Percentiles rank a stretch among this genome's conserved stretches.
Evolutionary conservation across 2,329 filamentous ascomycete species (phyloP).

Genomic region (Aspergillus piperis): DNA sequence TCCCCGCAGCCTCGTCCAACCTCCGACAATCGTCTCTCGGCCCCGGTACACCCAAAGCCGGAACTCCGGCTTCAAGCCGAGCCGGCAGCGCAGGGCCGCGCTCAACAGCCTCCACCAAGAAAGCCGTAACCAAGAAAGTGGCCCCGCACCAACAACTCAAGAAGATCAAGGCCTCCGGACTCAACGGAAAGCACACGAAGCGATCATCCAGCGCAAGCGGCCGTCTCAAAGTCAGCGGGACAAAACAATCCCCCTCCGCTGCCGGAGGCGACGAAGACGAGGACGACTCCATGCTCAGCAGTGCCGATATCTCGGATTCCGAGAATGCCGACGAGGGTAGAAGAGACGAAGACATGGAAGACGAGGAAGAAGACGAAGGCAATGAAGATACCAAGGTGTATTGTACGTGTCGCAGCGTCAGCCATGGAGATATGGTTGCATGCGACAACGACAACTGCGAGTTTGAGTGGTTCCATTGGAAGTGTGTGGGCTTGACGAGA

Average conservation of each 20-base stretch:
- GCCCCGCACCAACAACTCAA: slow-evolving; percentile 56
- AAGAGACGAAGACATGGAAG: slow-evolving; percentile 46
- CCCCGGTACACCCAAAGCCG: slow-evolving; percentile 64
- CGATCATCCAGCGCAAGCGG: slow-evolving; percentile 45
- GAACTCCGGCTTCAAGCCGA: slow-evolving; percentile 55
- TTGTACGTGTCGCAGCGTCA: slow-evolving; percentile 66
- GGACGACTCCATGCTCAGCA: slow-evolving; percentile 57
- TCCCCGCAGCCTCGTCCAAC: slow-evolving; percentile 57
- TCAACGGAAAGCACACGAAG: slow-evolving; percentile 42
- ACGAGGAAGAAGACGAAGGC: slow-evolving; percentile 51
- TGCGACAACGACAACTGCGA: slow-evolving; percentile 67
- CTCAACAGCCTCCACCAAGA: slow-evolving; percentile 42
- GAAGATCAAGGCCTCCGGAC: slow-evolving; percentile 37
- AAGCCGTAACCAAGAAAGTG: slow-evolving; percentile 55
- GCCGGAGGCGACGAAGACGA: slow-evolving; percentile 49
- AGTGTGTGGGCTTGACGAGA: slow-evolving; percentile 62
- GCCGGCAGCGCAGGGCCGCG: slow-evolving; percentile 62
- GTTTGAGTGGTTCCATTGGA: slow-evolving; percentile 69
- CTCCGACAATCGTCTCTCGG: slow-evolving; percentile 64
- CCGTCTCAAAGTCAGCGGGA: slow-evolving; percentile 35
- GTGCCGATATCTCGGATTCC: slow-evolving; percentile 51
- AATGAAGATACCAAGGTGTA: slow-evolving; percentile 64
- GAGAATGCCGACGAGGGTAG: slow-evolving; percentile 40
- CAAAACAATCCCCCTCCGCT: slow-evolving; percentile 47
- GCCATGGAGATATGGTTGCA: slow-evolving; percentile 68